Conservation (phyloP, 2,329 filamentous ascomycete genomes). For the Pleomassaria siparia region DNA sequence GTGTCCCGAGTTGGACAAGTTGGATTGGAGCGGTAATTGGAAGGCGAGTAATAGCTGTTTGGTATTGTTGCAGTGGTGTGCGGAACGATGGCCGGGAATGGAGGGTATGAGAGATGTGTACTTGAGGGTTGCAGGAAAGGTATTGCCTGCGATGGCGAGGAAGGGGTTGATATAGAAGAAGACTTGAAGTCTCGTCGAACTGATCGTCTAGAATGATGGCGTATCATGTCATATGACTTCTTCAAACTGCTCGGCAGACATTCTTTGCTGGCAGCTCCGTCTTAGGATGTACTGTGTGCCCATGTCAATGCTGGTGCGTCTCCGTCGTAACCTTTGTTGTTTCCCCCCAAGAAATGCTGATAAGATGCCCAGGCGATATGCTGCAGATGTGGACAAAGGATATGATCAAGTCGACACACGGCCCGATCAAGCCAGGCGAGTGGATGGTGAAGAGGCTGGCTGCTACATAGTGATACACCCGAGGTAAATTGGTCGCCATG, state of each 20-base stretch:
- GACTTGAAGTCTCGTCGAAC: not conserved
- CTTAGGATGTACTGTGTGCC: too few species aligned
- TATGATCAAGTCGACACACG: conserved; percentile 7
- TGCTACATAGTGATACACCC: not conserved
- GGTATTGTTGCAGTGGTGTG: conserved; percentile 6
- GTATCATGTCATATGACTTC: not conserved
- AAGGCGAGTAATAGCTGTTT: conserved; percentile 6
- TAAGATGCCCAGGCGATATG: conserved; percentile 3
- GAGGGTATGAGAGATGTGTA: conserved; percentile 8
- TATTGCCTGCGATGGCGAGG: not conserved
- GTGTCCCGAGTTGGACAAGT: not conserved
- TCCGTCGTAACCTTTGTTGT: not conserved
- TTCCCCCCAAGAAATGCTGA: not conserved
- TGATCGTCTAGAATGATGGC: not conserved
- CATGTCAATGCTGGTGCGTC: not conserved
- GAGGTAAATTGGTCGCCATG: not conserved
- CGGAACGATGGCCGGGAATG: conserved; percentile 8
- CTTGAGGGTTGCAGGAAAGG: conserved; percentile 1
- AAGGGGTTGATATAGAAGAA: not conserved
- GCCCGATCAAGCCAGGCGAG: conserved; percentile 1
- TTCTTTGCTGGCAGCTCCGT: too few species aligned
- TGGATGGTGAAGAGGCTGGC: conserved; percentile 6
- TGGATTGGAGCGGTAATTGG: conserved; percentile 1
- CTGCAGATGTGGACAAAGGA: conserved; percentile 9
- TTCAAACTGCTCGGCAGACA: too few species aligned